phyloP scores from a whole-genome alignment of 495 filamentous ascomycete species.

The Tetracladium setigerum region DNA sequence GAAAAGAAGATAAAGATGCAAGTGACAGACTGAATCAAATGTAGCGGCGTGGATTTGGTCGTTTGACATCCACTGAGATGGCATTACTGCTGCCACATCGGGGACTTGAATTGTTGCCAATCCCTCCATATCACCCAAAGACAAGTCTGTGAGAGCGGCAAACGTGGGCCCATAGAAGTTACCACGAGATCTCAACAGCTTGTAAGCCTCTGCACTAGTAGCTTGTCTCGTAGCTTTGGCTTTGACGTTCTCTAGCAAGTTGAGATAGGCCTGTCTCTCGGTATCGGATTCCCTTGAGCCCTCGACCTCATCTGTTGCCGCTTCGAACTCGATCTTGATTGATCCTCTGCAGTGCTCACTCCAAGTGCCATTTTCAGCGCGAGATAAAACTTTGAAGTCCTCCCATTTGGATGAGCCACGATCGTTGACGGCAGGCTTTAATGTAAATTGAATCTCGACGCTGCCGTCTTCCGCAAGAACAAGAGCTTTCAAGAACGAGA shows the following conservation, averaged over 20 bases:
- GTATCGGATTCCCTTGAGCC: slow-evolving; percentile 1
- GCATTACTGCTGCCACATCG: slow-evolving; percentile 12
- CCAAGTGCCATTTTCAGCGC: slow-evolving; percentile 11
- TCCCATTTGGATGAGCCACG: slow-evolving; percentile 8
- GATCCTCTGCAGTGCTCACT: slow-evolving; percentile 16
- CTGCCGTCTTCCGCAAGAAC: slow-evolving; percentile 2
- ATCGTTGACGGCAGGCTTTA: not conserved
- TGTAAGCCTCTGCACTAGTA: not conserved
- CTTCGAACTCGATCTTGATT: not conserved
- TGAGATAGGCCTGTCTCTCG: not conserved
- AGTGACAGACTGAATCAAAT: slow-evolving; percentile 4
- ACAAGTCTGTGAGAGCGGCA: not conserved
- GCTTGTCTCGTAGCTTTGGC: too few species aligned
- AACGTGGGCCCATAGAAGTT: slow-evolving; percentile 1
- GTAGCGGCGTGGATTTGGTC: slow-evolving; percentile 4
- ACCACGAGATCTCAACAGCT: not conserved
- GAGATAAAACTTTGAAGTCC: slow-evolving; percentile 15
- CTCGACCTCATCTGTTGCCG: slow-evolving; percentile 6
- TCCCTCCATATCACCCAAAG: not conserved
- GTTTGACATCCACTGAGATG: not conserved
- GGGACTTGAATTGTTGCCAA: not conserved
- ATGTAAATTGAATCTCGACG: not conserved
- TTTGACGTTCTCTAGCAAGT: not conserved
- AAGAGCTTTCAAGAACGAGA: slow-evolving; percentile 5
- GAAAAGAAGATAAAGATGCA: not conserved